A percentile compares a stretch with the other conserved stretches of the same genome.
These are phyloP conservation scores for Eucalyptus sp. DNA, from an alignment of 345 rosid species.

Conservation along the genomic window DNA sequence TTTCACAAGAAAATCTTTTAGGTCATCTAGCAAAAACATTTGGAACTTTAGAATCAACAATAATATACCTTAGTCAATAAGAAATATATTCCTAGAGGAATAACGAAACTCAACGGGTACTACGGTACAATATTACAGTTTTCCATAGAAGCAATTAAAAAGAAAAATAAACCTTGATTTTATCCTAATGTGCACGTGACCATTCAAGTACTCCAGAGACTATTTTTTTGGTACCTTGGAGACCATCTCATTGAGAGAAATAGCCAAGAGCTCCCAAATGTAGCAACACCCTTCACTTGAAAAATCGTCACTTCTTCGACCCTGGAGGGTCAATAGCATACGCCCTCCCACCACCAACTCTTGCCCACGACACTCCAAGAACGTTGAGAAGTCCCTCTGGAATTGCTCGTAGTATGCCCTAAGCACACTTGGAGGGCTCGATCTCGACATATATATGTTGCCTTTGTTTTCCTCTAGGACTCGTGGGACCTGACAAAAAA, in stretches of 20 bases:
- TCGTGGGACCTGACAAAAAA: constrained; percentile 30
- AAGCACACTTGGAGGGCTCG: constrained; percentile 13
- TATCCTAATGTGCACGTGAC: neutral
- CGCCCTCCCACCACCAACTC: constrained; percentile 28
- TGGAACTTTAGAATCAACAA: no score
- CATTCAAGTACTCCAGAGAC: neutral
- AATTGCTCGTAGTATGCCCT: constrained; percentile 33
- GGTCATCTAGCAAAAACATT: neutral
- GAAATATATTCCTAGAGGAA: neutral
- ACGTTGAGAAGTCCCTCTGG: constrained; percentile 24
- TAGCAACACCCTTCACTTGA: constrained; percentile 1
- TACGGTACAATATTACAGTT: no score
- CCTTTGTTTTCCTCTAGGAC: constrained; percentile 25
- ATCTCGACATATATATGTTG: neutral
- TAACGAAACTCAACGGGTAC: no score
- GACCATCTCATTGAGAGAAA: constrained; percentile 15
- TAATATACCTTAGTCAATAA: no score
- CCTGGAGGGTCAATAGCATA: constrained; percentile 25
- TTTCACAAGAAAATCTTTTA: neutral
- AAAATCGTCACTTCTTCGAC: constrained; percentile 15
- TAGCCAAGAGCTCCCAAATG: constrained; percentile 9
- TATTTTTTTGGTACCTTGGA: constrained; percentile 6
- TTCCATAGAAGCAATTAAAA: no score
- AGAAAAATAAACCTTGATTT: neutral
- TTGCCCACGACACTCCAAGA: constrained; percentile 21